Base-by-base conservation (phyloP, 345 rosid genomes). In the Eucalyptus pauciflora region DNA sequence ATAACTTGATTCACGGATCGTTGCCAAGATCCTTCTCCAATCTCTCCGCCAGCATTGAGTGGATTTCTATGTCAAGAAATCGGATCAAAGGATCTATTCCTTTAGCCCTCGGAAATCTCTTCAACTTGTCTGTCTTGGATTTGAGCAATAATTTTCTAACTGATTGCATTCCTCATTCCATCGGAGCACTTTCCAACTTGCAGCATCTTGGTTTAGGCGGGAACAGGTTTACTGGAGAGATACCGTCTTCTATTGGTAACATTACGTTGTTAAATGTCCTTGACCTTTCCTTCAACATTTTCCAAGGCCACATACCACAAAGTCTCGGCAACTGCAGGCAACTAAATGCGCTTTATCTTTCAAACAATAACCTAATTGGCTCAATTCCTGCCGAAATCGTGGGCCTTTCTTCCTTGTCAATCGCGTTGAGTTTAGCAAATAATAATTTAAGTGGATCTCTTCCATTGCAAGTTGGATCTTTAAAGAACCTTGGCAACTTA, bases 191-290 rank as follows among this genome's bases (percentile, higher is more conserved):
- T 33, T 33, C 3, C 37, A 33, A 3, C 2, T n/a, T 64, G 76
- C n/a, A n/a, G n/a, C n/a, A n/a, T n/a, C 20, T 64, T 7, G 0
- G 0, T n/a, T n/a, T 64, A 9, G 0, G 0, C 0, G 5, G 41
- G 0, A 64, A 64, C 76, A 64, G 0, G 76, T 64, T 64, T 0
- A n/a, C 20, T 2, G 41, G 41, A 14, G 37, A n/a, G 41, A 64
- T 64, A 64, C 37, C 41, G 1, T 64, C 10, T 64, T n/a, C 76
- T 0, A 64, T 64, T 64, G 41, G 76, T 64, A 64, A 64, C 6
- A n/a, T 64, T 9, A 64, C 76, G 0, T 0, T 1, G 3, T 64
- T 64, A n/a, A 1, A 4, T 64, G 0, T 1, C 9, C 41, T 64
- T 14, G 0, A 7, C 76, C 76, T n/a, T 64, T 2, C 4, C 9